Base-by-base conservation (phyloP, 805 yeast species). In the Wilhelminamyces savonicus region DNA sequence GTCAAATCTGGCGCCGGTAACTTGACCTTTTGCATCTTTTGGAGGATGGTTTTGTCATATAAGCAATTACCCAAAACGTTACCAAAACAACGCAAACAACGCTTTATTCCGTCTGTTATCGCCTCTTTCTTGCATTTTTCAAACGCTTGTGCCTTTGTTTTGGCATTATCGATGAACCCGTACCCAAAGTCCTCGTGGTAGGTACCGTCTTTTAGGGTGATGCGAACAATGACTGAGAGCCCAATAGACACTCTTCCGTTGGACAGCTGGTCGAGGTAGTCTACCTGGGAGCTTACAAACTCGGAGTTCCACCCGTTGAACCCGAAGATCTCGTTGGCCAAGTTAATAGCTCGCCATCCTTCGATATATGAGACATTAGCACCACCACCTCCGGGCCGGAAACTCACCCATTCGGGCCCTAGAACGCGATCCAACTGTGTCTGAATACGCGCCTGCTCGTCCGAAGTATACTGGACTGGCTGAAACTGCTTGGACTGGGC, bases 121-220 rank as follows among this genome's bases (percentile, higher is more conserved):
- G 95, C 92, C 44, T 82, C 92, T 44, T 85, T 83, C 50, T 76
- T 78, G 33, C 94, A 82, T 48, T 83, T 86, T 31, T 76, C 85
- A 50, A 72, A 80, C 0, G 94, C 90, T 59, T 74, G 72, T 2
- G 81, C 80, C 48, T 74, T 78, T 14, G 77, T 66, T 28, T 74
- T 71, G 25, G 84, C 82, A 35, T 78, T 79, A 27, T 83, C 92
- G 14, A 75, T 71, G 29, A 69, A 72, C 5, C 94, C 95, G 38
- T 74, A 71, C 0, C 96, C 96, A 14, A 73, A 66, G 36, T 81
- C 82, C 46, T 82, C 92, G 32, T 79, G 86, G 46, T 63, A 82
- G 0, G 95, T 77, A 1, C 96, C 96, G 49, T 84, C 94, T 43
- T 72, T 74, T 23, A 88, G 61, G 0, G 82, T 74, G 2, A 88